These are phyloP conservation scores for Aspergillus caelatus DNA, from an alignment of 2,329 filamentous ascomycete genomes.

Conservation along the genomic window DNA sequence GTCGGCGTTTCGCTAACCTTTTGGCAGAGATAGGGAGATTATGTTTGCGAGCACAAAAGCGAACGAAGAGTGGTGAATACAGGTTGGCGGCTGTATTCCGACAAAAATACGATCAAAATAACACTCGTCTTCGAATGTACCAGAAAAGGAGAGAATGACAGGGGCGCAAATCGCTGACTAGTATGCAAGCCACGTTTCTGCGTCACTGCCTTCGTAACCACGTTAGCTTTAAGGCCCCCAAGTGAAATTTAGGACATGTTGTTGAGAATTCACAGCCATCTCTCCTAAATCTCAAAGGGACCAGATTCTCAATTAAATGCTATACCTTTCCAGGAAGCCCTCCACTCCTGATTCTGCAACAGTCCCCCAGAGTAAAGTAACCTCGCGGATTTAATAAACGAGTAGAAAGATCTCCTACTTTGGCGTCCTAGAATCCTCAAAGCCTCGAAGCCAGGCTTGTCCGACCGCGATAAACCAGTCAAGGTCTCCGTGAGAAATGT, in stretches of 20 bases:
- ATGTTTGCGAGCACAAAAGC: constrained; percentile 55
- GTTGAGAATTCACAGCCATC: constrained; percentile 14
- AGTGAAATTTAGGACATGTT: constrained; percentile 19
- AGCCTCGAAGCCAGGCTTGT: constrained; percentile 35
- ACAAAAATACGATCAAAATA: constrained; percentile 20
- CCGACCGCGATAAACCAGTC: constrained; percentile 44
- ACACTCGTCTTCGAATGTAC: constrained; percentile 9
- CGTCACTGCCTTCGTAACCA: constrained; percentile 35
- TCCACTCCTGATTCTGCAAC: constrained; percentile 18
- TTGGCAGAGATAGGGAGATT: constrained; percentile 48
- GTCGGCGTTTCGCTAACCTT: constrained; percentile 47
- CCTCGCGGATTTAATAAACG: constrained; percentile 20
- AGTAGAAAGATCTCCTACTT: constrained; percentile 2
- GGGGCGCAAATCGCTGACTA: constrained; percentile 27
- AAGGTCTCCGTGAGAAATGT: constrained; percentile 42
- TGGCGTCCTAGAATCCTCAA: constrained; percentile 27
- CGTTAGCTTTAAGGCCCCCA: constrained; percentile 34
- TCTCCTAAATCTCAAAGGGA: constrained; percentile 19
- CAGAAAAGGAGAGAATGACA: constrained; percentile 25
- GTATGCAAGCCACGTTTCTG: constrained; percentile 26
- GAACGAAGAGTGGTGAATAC: constrained; percentile 73
- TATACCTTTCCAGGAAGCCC: constrained; percentile 40
- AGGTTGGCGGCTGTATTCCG: constrained; percentile 58
- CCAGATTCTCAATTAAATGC: constrained; percentile 29
- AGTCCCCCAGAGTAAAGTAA: constrained; percentile 24